These are phyloP conservation scores for Myxozyma nipponensis DNA, from an alignment of 805 yeast species.

Conservation along the genomic window DNA sequence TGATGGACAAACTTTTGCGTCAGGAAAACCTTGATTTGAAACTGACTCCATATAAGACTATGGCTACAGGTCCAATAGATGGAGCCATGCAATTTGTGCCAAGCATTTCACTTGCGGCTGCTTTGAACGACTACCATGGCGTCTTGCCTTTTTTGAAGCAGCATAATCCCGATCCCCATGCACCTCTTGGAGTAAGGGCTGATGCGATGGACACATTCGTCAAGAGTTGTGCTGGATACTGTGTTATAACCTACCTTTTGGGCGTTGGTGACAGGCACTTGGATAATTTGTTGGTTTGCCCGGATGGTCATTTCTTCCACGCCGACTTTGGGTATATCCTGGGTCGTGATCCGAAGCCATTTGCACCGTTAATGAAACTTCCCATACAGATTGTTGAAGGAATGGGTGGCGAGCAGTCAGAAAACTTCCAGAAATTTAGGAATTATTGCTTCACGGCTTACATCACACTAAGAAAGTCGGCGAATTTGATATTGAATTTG, in stretches of 20 bases:
- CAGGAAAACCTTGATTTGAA: slow-evolving; percentile 87
- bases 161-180: slow-evolving; percentile 54
- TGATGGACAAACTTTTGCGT: slow-evolving; percentile 84
- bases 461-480: slow-evolving; percentile 81
- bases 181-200: slow-evolving; percentile 45
- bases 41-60: slow-evolving; percentile 80
- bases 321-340: slow-evolving; percentile 96
- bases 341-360: slow-evolving; percentile 97
- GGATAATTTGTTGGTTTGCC: slow-evolving; percentile 78
- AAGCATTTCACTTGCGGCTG: slow-evolving; percentile 80
- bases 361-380: slow-evolving; percentile 95
- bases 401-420: slow-evolving; percentile 89
- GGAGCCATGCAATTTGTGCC: slow-evolving; percentile 96
- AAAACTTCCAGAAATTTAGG: slow-evolving; percentile 79
- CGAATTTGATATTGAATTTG: slow-evolving; percentile 82
- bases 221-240: slow-evolving; percentile 94
- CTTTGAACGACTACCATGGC: slow-evolving; percentile 68
- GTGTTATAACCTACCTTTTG: slow-evolving; percentile 87
- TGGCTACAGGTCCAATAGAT: slow-evolving; percentile 86
- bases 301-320: slow-evolving; percentile 89
- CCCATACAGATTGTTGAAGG: slow-evolving; percentile 97
- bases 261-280: slow-evolving; percentile 98
- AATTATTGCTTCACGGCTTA: slow-evolving; percentile 94
- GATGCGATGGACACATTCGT: slow-evolving; percentile 90
- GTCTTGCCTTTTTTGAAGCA: slow-evolving; percentile 66